Percentiles rank a stretch among this genome's conserved stretches.
Conservation (phyloP, 2,329 filamentous ascomycete species). For the Atkinsonella hypoxylon region DNA sequence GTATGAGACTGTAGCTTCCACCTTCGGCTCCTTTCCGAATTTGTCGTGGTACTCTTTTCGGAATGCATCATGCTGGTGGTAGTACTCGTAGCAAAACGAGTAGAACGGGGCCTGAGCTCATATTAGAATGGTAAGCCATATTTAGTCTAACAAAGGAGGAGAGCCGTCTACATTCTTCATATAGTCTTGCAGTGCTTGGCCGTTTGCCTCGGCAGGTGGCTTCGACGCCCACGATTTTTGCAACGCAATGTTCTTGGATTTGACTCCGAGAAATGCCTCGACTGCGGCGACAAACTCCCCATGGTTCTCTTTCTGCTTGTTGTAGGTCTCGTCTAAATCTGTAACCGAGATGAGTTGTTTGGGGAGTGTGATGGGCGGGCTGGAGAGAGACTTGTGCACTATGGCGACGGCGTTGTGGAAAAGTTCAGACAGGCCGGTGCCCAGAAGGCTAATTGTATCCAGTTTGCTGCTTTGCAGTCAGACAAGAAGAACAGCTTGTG, state of each 20-base stretch:
- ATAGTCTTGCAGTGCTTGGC: conserved; percentile 15
- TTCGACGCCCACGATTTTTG: conserved; percentile 11
- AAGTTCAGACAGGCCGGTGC: conserved; percentile 16
- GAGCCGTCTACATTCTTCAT: conserved; percentile 16
- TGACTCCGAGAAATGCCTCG: conserved; percentile 12
- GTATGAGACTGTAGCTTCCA: conserved; percentile 17
- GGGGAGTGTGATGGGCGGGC: neutral
- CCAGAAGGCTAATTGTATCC: conserved; percentile 13
- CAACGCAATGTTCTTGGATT: conserved; percentile 11
- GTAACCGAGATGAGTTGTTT: conserved; percentile 15
- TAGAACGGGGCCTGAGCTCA: conserved; percentile 16
- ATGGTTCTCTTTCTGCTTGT: conserved; percentile 8
- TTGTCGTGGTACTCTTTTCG: conserved; percentile 13
- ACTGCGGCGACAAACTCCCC: conserved; percentile 15
- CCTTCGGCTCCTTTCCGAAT: conserved; percentile 15
- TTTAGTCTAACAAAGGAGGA: neutral
- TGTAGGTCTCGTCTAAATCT: conserved; percentile 11
- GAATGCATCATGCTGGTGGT: conserved; percentile 18
- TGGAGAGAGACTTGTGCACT: conserved; percentile 5
- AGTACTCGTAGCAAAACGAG: conserved; percentile 22
- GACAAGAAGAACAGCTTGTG: neutral
- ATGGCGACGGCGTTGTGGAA: conserved; percentile 10
- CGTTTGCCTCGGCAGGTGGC: conserved; percentile 12
- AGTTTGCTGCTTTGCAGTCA: conserved; percentile 8
- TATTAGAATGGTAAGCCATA: neutral